Percentiles rank a stretch among this genome's conserved stretches.
Conservation (phyloP, 2,329 filamentous ascomycete species). For the Xylariaceae sp. region DNA sequence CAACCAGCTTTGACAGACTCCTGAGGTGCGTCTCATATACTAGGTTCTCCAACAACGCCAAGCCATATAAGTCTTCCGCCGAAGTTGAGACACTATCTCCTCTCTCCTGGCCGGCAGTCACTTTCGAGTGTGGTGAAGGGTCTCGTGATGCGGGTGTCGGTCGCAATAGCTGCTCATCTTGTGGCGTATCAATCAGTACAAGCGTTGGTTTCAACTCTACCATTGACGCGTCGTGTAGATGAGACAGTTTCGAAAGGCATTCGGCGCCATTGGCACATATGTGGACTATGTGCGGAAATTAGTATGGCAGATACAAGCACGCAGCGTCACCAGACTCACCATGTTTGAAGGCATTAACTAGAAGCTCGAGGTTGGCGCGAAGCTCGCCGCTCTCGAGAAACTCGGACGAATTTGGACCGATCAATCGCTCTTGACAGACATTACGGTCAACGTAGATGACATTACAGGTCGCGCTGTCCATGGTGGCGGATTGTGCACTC, state of each 20-base stretch:
- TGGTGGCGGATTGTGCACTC: slow-evolving; percentile 54
- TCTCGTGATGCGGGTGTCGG: slow-evolving; percentile 37
- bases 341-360: slow-evolving; percentile 54
- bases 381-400: slow-evolving; percentile 35
- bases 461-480: slow-evolving; percentile 58
- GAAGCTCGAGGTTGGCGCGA: slow-evolving; percentile 45
- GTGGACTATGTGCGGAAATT: slow-evolving; percentile 42
- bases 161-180: slow-evolving; percentile 45
- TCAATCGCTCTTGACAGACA: slow-evolving; percentile 46
- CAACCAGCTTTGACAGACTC: slow-evolving; percentile 54
- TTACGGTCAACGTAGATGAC: slow-evolving; percentile 60
- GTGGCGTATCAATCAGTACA: slow-evolving; percentile 56
- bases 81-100: slow-evolving; percentile 35
- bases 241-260: slow-evolving; percentile 52
- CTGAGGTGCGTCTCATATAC: slow-evolving; percentile 57
- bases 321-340: slow-evolving; percentile 39
- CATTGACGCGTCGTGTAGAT: slow-evolving; percentile 52
- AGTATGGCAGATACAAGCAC: slow-evolving; percentile 4
- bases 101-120: slow-evolving; percentile 34
- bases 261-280: slow-evolving; percentile 52
- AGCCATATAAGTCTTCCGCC: slow-evolving; percentile 51
- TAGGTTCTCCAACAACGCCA: slow-evolving; percentile 54
- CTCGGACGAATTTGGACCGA: slow-evolving; percentile 32
- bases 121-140: slow-evolving; percentile 44
- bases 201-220: slow-evolving; percentile 55